Conservation (phyloP, 305 asterid genomes). For the Striga hermonthica region DNA sequence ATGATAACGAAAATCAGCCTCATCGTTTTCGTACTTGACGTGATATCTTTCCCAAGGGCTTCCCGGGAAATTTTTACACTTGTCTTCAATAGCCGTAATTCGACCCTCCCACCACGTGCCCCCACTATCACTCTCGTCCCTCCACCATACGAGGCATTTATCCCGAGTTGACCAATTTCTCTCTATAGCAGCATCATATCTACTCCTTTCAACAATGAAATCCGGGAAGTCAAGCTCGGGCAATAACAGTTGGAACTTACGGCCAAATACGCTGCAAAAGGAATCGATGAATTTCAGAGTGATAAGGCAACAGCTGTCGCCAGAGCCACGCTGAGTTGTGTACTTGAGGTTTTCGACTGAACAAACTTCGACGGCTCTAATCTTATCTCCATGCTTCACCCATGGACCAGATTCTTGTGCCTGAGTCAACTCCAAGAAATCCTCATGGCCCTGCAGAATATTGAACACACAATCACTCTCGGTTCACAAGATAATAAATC, state of each 20-base stretch:
- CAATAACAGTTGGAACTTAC: constrained; percentile 49
- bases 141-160: constrained; percentile 92
- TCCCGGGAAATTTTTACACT: constrained; percentile 58
- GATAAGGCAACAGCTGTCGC: constrained; percentile 85
- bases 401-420: constrained; percentile 48
- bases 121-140: constrained; percentile 48
- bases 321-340: constrained; percentile 69
- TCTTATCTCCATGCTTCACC: constrained; percentile 41
- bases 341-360: constrained; percentile 64
- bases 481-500: constrained; percentile 10
- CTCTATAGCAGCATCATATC: constrained; percentile 67
- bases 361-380: constrained; percentile 76
- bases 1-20: constrained; percentile 41
- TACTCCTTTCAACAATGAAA: constrained; percentile 71
- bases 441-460: constrained; percentile 76
- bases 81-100: constrained; percentile 56
- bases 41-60: constrained; percentile 89
- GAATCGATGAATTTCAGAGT: constrained; percentile 63
- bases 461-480: constrained; percentile 22
- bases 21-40: constrained; percentile 50
- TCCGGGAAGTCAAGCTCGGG: constrained; percentile 89
- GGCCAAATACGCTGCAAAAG: constrained; percentile 44
- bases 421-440: constrained; percentile 39
- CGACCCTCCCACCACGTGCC: constrained; percentile 84
- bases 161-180: constrained; percentile 64